Evolutionary conservation across 106 monocot genomes (phyloP), one percentile per base, ranked within the genome.

Genomic region (Cymbidium sinense): DNA sequence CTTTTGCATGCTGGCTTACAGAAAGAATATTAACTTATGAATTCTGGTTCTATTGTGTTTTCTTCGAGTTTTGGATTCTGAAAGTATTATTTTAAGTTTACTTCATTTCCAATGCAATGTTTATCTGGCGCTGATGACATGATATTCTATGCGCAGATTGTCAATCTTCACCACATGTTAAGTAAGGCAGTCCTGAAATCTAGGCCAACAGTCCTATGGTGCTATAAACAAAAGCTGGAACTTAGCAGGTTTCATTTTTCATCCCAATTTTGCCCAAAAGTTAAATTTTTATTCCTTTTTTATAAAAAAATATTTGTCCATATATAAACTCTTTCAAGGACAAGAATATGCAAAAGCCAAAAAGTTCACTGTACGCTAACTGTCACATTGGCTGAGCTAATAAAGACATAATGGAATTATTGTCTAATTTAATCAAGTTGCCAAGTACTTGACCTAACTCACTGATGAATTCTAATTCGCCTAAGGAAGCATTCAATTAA

Each of bases 191-290:
- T 81, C 1, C 73, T 88, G 17, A 96, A 90, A 77, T 82, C 93
- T 1, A 81, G 82, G 1, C 91, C 93, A 30, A 82, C 83, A 3
- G 89, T 96, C 43, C 73, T 96, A 28, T 96, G 96, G 96, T 96
- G 96, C 83, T 94, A 96, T 77, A 89, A 86, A 75, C 93, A 91
- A 34, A 86, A 91, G 82, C 85, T 93, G 43, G 96, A 93, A 64
- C 84, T 96, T 39, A 96, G 96, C 96, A 96, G 96, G 96, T 96
- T 18, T 67, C 31, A 18, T 34, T 28, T 67, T 67, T 58, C 21
- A 25, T n/a, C 23, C 0, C 21, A 58, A 58, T 58, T 58, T 23
- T 23, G 5, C 58, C 5, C 0, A 23, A 5, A 25, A 25, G 7
- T 39, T 39, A 39, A 39, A 0, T 39, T 58, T 23, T 47, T 0